A percentile compares a stretch with the other conserved stretches of the same genome.
These are phyloP conservation scores for Camellia lanceoleosa DNA, from an alignment of 148 eudicot genomes.

Conservation along the genomic window DNA sequence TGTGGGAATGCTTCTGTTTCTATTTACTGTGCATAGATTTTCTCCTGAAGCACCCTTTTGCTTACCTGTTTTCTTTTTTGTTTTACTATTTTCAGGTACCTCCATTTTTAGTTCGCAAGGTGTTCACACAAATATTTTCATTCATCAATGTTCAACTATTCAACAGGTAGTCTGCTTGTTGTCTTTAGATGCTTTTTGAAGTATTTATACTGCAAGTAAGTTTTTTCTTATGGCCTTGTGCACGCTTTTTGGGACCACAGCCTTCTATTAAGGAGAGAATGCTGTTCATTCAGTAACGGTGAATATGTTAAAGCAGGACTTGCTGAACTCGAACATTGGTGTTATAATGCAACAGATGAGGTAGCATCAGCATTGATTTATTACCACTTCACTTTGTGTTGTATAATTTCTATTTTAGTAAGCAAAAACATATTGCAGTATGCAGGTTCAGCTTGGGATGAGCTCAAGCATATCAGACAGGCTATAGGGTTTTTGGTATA, in stretches of 20 bases:
- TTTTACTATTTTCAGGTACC: slow-evolving; percentile 60
- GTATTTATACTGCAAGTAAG: slow-evolving; percentile 3
- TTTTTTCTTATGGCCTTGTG: neutral
- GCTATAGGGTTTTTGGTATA: slow-evolving; percentile 90
- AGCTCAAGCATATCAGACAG: slow-evolving; percentile 94
- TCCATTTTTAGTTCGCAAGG: slow-evolving; percentile 87
- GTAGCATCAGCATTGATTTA: slow-evolving; percentile 33
- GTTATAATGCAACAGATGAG: slow-evolving; percentile 78
- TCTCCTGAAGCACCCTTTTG: no score
- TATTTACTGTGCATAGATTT: no score
- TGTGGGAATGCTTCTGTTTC: no score
- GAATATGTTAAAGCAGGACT: slow-evolving; percentile 98
- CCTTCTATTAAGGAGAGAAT: slow-evolving; percentile 92
- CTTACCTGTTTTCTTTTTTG: neutral
- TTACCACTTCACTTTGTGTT: neutral
- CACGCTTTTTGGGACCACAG: slow-evolving; percentile 40
- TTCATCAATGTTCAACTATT: slow-evolving; percentile 96
- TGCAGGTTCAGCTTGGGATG: slow-evolving; percentile 97
- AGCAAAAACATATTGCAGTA: slow-evolving; percentile 46
- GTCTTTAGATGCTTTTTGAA: slow-evolving; percentile 9
- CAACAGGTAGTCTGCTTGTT: slow-evolving; percentile 60
- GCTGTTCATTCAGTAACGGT: slow-evolving; percentile 97
- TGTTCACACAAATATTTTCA: slow-evolving; percentile 96
- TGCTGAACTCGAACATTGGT: slow-evolving; percentile 92
- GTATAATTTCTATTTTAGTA: neutral